Base-by-base conservation (phyloP, 352 stramenopile species). In the Phytophthora sp. region DNA sequence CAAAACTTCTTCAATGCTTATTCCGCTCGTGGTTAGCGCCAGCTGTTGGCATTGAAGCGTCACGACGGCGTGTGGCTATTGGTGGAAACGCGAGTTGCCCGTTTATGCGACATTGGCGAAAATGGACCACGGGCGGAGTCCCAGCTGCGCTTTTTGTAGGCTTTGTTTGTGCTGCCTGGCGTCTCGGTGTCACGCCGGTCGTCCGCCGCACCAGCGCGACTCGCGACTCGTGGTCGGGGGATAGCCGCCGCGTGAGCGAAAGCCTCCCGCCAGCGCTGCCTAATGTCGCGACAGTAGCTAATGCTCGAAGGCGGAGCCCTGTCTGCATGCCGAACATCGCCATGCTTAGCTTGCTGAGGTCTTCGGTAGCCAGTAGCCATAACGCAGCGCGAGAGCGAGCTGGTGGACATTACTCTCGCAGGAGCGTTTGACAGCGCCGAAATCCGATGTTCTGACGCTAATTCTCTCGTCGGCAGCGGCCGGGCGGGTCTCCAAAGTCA, bases 21-120 rank as follows among this genome's bases (percentile, higher is more conserved):
- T 71, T 66, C 63, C 27, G 39, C 33, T 64, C 63, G 56, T 71
- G 49, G 63, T 71, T 49, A 63, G 63, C 57, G 35, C 24, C 49
- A 62, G 63, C 63, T 60, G 57, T 31, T 53, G 26, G 24, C 42
- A 29, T 52, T 71, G 35, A 71, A 70, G 62, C 54, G 51, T 57
- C 59, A 56, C 50, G 3, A n/a, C n/a, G 21, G 16, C 38, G 56
- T 7, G 5, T 23, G 3, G 6, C 26, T 13, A 52, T 58, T 58
- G 41, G 51, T 16, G 23, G 47, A 54, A 45, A 60, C 49, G 35
- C 30, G 60, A 68, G 24, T 27, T 51, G 60, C 60, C 55, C 18
- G 49, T 51, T 56, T 71, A 57, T 71, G 49, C 18, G 57, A 69
- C 38, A 15, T 38, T 36, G 59, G 13, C 39, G 29, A 66, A 53